Percentiles rank a stretch among this genome's conserved stretches.
Evolutionary conservation across 2,329 filamentous ascomycete genomes (phyloP).

Genomic region (Pseudogymnoascus destructans): DNA sequence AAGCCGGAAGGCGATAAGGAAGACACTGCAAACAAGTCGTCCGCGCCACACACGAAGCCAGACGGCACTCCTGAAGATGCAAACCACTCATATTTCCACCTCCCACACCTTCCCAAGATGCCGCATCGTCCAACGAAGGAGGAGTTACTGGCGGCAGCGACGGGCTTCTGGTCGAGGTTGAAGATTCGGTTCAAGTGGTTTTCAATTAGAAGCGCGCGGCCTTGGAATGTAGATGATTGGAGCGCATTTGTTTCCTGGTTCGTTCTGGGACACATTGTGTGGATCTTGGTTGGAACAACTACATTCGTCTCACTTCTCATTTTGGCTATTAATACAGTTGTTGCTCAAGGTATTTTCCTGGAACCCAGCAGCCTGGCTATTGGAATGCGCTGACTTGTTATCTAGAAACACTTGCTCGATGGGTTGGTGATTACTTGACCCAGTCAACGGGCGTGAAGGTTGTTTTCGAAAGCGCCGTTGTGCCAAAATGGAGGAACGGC

Average conservation of each 20-base stretch:
- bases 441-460: conserved; percentile 86
- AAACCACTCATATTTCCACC: conserved; percentile 35
- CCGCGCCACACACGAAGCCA: background rate
- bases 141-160: conserved; percentile 81
- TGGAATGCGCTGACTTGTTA: conserved; percentile 15
- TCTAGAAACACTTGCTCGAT: conserved; percentile 76
- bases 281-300: conserved; percentile 92
- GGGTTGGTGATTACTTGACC: conserved; percentile 91
- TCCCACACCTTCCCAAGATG: conserved; percentile 49
- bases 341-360: conserved; percentile 62
- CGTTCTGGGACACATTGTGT: conserved; percentile 80
- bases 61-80: background rate
- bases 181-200: conserved; percentile 96
- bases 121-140: conserved; percentile 88
- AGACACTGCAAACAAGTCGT: background rate
- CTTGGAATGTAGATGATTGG: conserved; percentile 94
- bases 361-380: conserved; percentile 16
- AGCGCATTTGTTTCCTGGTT: conserved; percentile 94
- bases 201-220: conserved; percentile 82
- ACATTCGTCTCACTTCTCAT: conserved; percentile 93
- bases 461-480: conserved; percentile 94
- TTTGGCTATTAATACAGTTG: conserved; percentile 84
- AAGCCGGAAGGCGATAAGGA: background rate
- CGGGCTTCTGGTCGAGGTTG: conserved; percentile 79
- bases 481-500: conserved; percentile 87